Percentiles rank a stretch among this genome's conserved stretches.
Conservation (phyloP, 1,284 basidiomycete genomes). For the Boletus sp. region DNA sequence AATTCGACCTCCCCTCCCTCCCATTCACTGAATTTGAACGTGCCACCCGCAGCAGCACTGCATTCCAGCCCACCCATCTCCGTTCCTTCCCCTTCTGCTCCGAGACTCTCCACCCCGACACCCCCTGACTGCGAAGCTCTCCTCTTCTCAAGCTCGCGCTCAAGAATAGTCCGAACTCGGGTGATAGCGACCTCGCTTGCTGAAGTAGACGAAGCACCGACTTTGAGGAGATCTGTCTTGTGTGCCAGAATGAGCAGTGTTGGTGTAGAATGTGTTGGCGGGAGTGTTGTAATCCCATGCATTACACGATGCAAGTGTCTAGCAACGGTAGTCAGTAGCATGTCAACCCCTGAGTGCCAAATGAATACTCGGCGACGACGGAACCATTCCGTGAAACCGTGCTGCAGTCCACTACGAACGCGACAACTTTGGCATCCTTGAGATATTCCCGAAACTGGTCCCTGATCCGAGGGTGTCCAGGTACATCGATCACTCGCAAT, state of each 20-base stretch:
- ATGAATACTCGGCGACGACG: conserved; percentile 64
- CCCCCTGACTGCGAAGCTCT: conserved; percentile 56
- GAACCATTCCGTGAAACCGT: conserved; percentile 69
- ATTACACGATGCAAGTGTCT: conserved; percentile 72
- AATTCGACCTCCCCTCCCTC: conserved; percentile 73
- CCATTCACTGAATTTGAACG: conserved; percentile 72
- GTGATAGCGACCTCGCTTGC: conserved; percentile 55
- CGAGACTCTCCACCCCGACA: conserved; percentile 67
- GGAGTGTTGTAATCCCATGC: conserved; percentile 64
- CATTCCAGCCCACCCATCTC: conserved; percentile 67
- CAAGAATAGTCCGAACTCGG: conserved; percentile 69
- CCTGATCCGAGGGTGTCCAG: conserved; percentile 73
- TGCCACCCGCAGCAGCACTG: conserved; percentile 40
- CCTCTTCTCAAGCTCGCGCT: conserved; percentile 77
- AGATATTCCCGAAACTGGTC: conserved; percentile 66
- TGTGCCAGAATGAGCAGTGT: conserved; percentile 65
- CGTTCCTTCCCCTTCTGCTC: conserved; percentile 53
- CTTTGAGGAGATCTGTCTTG: conserved; percentile 67
- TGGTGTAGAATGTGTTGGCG: conserved; percentile 61
- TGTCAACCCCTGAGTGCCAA: background rate
- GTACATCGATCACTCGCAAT: conserved; percentile 63
- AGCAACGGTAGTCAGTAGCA: conserved; percentile 6
- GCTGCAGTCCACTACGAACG: conserved; percentile 74
- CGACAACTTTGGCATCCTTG: conserved; percentile 55
- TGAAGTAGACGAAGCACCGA: conserved; percentile 41